A percentile compares a stretch with the other conserved stretches of the same genome.
These are phyloP conservation scores for Epichloe bromicola DNA, from an alignment of 2,329 filamentous ascomycete species.

Conservation along the genomic window DNA sequence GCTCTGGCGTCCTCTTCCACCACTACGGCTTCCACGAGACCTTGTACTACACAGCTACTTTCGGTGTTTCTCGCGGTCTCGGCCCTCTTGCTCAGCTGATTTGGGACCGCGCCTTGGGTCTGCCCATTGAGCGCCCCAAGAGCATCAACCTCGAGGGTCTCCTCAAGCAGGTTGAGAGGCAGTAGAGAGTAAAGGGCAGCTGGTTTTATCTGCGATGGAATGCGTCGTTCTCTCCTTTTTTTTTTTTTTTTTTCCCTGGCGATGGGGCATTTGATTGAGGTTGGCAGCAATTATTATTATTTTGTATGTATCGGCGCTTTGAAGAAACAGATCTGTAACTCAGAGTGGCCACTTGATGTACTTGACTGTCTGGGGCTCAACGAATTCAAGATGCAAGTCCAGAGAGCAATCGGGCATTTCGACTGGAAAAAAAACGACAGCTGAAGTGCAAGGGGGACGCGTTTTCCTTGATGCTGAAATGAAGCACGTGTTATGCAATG, in stretches of 20 bases:
- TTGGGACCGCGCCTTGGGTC: slow-evolving; percentile 85
- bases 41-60: slow-evolving; percentile 76
- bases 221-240: background rate
- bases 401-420: no score
- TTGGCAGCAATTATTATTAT: slow-evolving; percentile 16
- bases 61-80: slow-evolving; percentile 56
- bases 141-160: slow-evolving; percentile 87
- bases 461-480: no score
- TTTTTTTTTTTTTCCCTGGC: background rate
- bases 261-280: background rate
- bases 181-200: slow-evolving; percentile 15
- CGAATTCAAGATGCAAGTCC: no score
- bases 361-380: no score
- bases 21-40: slow-evolving; percentile 98
- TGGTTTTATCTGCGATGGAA: background rate
- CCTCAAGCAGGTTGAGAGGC: slow-evolving; percentile 49
- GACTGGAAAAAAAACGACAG: no score
- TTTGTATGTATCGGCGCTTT: no score
- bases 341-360: no score
- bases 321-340: no score
- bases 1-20: slow-evolving; percentile 89
- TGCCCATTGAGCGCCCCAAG: slow-evolving; percentile 97
- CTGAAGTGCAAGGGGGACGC: no score
- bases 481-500: no score
- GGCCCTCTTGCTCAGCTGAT: slow-evolving; percentile 89